These are phyloP conservation scores for Kuraishia cidri DNA, from an alignment of 805 yeast species.

Conservation along the genomic window DNA sequence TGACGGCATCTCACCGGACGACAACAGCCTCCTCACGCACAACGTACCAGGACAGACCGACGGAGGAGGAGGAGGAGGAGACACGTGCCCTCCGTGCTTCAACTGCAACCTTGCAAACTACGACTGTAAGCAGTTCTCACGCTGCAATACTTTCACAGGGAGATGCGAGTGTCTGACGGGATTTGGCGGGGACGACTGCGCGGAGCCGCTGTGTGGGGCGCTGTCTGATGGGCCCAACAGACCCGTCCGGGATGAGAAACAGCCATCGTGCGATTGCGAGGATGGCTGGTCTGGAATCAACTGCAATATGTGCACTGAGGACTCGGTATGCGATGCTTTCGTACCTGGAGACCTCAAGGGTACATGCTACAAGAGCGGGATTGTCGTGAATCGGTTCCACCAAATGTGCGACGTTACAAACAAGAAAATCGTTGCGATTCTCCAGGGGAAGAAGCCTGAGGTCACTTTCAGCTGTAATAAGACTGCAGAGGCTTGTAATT, in stretches of 20 bases:
- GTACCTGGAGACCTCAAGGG: conserved; percentile 81
- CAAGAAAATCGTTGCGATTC: conserved; percentile 70
- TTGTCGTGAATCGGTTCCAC: conserved; percentile 68
- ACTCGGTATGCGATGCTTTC: conserved; percentile 73
- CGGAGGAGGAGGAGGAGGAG: no score
- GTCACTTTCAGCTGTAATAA: conserved; percentile 86
- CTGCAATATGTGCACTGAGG: conserved; percentile 76
- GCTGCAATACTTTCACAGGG: conserved; percentile 84
- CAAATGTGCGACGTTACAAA: conserved; percentile 96
- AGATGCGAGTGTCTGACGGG: conserved; percentile 90
- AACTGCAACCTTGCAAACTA: conserved; percentile 90
- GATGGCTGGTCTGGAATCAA: conserved; percentile 93
- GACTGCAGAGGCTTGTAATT: conserved; percentile 59
- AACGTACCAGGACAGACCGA: no score
- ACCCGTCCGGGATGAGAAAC: conserved; percentile 47
- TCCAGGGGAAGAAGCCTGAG: conserved; percentile 79
- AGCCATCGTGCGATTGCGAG: conserved; percentile 56
- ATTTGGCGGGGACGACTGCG: conserved; percentile 90
- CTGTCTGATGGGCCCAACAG: conserved; percentile 55
- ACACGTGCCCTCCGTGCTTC: conserved; percentile 83
- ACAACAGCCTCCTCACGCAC: no score
- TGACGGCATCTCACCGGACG: no score
- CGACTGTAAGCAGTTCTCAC: conserved; percentile 82
- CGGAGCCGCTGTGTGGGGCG: conserved; percentile 81
- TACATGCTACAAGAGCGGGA: conserved; percentile 82